Evolutionary conservation across 805 yeast species (phyloP), one percentile per base, ranked within the genome.

Genomic region (Wickerhamiella vanderwaltii): DNA sequence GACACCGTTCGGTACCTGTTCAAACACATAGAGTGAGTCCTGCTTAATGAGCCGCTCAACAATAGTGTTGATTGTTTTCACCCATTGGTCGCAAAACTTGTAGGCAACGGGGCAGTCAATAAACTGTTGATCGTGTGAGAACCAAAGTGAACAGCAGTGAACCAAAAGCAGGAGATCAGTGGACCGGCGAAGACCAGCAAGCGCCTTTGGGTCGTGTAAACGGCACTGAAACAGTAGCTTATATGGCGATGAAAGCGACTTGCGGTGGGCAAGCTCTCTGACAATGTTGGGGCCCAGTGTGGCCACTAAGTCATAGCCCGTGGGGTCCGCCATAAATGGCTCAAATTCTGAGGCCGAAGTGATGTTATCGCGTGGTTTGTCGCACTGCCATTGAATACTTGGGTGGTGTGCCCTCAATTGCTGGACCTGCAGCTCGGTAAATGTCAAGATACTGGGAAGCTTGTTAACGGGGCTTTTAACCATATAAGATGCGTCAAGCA

Each of bases 91-190:
- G 15, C 22, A n/a, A 29, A 29, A 37, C 12, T 29, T 9, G 40
- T 29, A 29, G 4, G 33, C 18, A 7, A 37, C 25, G 13, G 40
- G 40, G 34, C 40, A 29, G 12, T 29, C 28, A 6, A 28, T 12
- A 20, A 29, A 37, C 16, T 12, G 18, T 2, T 20, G 2, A 11
- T 3, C 6, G 26, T 20, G 12, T 7, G 7, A 11, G 22, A 37
- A 37, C 25, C 25, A 37, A 4, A 37, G 20, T 5, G 34, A 29
- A 16, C 9, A 29, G 26, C 40, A 28, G 22, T 29, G 25, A 17
- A 34, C 40, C 7, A 18, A 11, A 4, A 37, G 33, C 5, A 22
- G 3, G 18, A 17, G 19, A 19, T 33, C 36, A 4, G n/a, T 17
- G 17, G 26, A 12, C 22, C 13, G 19, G 11, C 6, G 12, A 6